A percentile compares a stretch with the other conserved stretches of the same genome.
Evolutionary conservation across 768 basidiomycete species (phyloP).

Genomic region (Boletus coccyginus): DNA sequence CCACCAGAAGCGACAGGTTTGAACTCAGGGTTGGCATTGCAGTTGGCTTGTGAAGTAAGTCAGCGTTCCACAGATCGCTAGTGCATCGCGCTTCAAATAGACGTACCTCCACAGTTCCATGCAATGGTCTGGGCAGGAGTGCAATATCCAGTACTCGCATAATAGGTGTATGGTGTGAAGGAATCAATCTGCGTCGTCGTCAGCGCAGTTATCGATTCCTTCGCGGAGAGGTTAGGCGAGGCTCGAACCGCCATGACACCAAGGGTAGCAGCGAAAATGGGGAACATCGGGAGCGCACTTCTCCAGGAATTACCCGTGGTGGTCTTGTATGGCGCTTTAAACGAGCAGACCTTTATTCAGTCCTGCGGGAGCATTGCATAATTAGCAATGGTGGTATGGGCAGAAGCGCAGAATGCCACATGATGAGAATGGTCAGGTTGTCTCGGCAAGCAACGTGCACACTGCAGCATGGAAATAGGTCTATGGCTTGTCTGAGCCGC

Average conservation of each 20-base stretch:
- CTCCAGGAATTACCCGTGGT: background rate
- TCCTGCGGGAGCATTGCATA: background rate
- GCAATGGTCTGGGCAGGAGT: slow-evolving; percentile 37
- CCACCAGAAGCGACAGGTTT: slow-evolving; percentile 48
- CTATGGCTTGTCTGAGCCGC: background rate
- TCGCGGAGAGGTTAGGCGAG: slow-evolving; percentile 28
- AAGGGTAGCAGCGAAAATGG: slow-evolving; percentile 15
- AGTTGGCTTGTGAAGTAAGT: slow-evolving; percentile 35
- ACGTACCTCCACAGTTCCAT: slow-evolving; percentile 57
- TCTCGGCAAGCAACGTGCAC: background rate
- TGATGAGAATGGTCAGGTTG: slow-evolving; percentile 1
- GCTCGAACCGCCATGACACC: slow-evolving; percentile 9
- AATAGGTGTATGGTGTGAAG: slow-evolving; percentile 49
- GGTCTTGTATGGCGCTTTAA: background rate
- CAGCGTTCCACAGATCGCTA: background rate
- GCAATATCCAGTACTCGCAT: slow-evolving; percentile 53
- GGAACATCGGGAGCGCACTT: slow-evolving; percentile 11
- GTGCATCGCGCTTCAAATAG: background rate
- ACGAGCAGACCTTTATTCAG: background rate
- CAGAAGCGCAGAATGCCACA: slow-evolving; percentile 2
- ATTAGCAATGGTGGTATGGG: slow-evolving; percentile 1
- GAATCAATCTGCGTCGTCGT: slow-evolving; percentile 38
- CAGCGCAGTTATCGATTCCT: slow-evolving; percentile 40
- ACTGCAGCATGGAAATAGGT: background rate
- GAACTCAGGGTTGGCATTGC: slow-evolving; percentile 47